These are phyloP conservation scores for Coffea eugenioides DNA, from an alignment of 257 asterid species.

Conservation along the genomic window DNA sequence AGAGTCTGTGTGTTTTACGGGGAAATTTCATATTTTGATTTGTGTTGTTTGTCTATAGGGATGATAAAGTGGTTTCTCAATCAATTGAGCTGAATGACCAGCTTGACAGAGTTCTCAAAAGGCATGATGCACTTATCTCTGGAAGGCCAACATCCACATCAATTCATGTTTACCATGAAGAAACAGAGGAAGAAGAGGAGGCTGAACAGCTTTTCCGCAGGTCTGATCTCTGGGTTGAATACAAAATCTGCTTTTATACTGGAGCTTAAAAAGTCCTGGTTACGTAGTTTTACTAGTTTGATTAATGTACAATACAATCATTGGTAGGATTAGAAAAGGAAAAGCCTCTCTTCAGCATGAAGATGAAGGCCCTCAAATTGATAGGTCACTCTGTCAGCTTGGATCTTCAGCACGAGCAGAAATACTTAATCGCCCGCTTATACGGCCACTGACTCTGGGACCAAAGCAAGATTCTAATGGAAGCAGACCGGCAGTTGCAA, in stretches of 20 bases:
- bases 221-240: constrained; percentile 24
- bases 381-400: constrained; percentile 49
- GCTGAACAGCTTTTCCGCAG: constrained; percentile 81
- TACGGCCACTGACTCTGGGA: constrained; percentile 55
- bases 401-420: constrained; percentile 59
- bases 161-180: constrained; percentile 42
- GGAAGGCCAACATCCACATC: constrained; percentile 49
- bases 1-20: neutral
- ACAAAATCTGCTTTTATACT: neutral
- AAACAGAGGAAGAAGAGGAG: constrained; percentile 74
- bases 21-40: constrained; percentile 1
- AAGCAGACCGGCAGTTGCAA: constrained; percentile 43
- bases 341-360: constrained; percentile 77
- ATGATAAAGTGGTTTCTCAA: constrained; percentile 47
- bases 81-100: constrained; percentile 90
- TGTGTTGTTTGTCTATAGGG: constrained; percentile 30
- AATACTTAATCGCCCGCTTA: constrained; percentile 72
- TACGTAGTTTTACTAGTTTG: neutral
- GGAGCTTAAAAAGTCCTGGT: neutral
- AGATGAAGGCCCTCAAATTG: constrained; percentile 47
- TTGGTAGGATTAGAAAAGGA: constrained; percentile 81
- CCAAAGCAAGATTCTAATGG: constrained; percentile 43
- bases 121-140: constrained; percentile 74
- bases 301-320: neutral
- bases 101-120: constrained; percentile 69